phyloP scores from a whole-genome alignment of 164 flowering plant genomes.

The Piper betle region DNA sequence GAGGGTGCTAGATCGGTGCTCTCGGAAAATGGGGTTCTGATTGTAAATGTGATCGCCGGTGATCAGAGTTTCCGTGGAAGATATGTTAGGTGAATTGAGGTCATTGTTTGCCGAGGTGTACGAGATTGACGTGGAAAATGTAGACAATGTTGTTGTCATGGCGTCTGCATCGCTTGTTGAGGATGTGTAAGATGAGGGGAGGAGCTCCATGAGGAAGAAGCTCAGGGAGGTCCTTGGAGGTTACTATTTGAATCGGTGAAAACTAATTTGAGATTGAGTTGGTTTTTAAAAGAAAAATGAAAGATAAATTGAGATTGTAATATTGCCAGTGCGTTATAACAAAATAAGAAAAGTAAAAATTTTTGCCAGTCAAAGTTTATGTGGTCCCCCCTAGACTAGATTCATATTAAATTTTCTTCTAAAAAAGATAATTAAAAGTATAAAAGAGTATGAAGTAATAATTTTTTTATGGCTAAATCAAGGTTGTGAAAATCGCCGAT shows the following conservation, averaged over 20 bases:
- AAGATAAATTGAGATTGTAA: too few relatives aligned
- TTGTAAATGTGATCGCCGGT: slow-evolving; percentile 59
- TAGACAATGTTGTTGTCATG: slow-evolving; percentile 62
- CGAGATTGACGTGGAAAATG: slow-evolving; percentile 70
- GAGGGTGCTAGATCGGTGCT: slow-evolving; percentile 34
- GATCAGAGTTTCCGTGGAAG: slow-evolving; percentile 24
- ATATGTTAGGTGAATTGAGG: slow-evolving; percentile 22
- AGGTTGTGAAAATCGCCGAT: too few relatives aligned
- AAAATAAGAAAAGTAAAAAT: too few relatives aligned
- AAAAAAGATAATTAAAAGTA: too few relatives aligned
- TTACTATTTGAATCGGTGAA: slow-evolving; percentile 19
- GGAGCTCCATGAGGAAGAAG: slow-evolving; percentile 25
- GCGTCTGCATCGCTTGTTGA: slow-evolving; percentile 32
- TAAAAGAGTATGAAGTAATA: too few relatives aligned
- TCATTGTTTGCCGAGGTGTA: slow-evolving; percentile 48
- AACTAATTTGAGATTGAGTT: too few relatives aligned
- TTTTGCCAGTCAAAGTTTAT: too few relatives aligned
- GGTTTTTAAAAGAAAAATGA: too few relatives aligned
- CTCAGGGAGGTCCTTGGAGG: slow-evolving; percentile 25
- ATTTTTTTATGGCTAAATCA: too few relatives aligned
- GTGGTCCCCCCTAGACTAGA: too few relatives aligned
- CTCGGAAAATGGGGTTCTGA: slow-evolving; percentile 37
- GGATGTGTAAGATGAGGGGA: slow-evolving; percentile 6
- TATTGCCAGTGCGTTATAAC: too few relatives aligned
- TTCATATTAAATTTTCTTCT: too few relatives aligned